Evolutionary conservation across 2,329 filamentous ascomycete species (phyloP), one percentile per base, ranked within the genome.

Genomic region (Diplodia mutila): DNA sequence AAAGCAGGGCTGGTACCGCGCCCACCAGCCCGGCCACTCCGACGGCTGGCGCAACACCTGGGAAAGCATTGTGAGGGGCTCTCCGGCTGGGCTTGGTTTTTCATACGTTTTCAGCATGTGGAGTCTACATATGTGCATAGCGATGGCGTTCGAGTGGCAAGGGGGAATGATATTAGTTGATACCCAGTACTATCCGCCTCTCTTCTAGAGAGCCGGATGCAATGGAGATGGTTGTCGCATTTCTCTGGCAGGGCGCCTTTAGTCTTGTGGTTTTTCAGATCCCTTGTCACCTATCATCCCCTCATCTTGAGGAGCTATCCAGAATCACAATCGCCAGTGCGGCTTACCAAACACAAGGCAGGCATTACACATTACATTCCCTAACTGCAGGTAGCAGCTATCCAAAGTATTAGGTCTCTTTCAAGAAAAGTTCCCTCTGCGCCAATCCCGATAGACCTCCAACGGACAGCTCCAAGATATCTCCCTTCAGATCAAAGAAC

Each of bases 1-100:
- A 80, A 73, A 80, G 78, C 34, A 79, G 75, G 65, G 77, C 73
- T 11, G 66, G 76, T 1, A 72, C 71, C 2, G 79, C 75, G 67
- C 78, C 77, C 7, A 75, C 73, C 0, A 79, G 75, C 48, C 76
- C 76, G 6, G 55, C 53, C 4, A 61, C 54, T 23, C 65, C 65
- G 11, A 61, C 46, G 2, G 65, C 46, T 16, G 59, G 42, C 3
- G 65, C 32, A 7, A 67, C 65, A 11, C 65, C 65, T 3, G 65
- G 65, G 1, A 66, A 66, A n/a, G 25, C 27, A 2, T 1, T 21
- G 18, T 66, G 34, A 34, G 27, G 12, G 4, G 18, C 1, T 6
- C 11, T 23, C 14, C 7, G 9, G 32, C n/a, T 18, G 3, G 25
- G 4, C 52, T 11, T 25, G 32, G 7, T 29, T 18, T 46, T 46